Evolutionary conservation across 1,284 basidiomycete species (phyloP).

Genomic region (Cutaneotrichosporon arboriforme): DNA sequence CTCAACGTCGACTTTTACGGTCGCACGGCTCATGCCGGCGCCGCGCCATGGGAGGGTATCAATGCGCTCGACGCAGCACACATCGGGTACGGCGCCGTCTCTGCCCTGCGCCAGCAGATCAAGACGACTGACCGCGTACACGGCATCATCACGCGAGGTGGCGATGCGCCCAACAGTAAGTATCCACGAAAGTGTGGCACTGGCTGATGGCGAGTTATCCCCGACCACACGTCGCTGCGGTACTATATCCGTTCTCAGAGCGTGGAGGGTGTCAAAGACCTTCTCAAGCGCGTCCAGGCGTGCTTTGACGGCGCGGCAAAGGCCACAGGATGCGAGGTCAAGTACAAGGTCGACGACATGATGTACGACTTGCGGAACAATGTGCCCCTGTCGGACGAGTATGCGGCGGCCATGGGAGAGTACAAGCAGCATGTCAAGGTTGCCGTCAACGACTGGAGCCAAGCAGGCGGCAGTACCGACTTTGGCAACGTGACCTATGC

Average conservation of each 20-base stretch:
- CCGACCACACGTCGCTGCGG: slow-evolving; percentile 65
- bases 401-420: slow-evolving; percentile 8
- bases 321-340: slow-evolving; percentile 62
- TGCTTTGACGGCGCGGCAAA: slow-evolving; percentile 63
- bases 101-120: slow-evolving; percentile 67
- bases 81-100: slow-evolving; percentile 67
- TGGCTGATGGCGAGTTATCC: slow-evolving; percentile 55
- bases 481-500: slow-evolving; percentile 23
- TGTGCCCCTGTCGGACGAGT: slow-evolving; percentile 14
- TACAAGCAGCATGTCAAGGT: slow-evolving; percentile 1
- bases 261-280: slow-evolving; percentile 53
- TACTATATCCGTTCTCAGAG: slow-evolving; percentile 65
- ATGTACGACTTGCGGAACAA: slow-evolving; percentile 55
- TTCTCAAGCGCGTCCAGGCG: slow-evolving; percentile 55
- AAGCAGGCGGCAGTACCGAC: slow-evolving; percentile 11
- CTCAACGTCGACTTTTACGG: slow-evolving; percentile 34
- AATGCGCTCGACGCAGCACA: slow-evolving; percentile 82
- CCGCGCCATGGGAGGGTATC: slow-evolving; percentile 57
- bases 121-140: slow-evolving; percentile 15
- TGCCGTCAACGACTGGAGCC: slow-evolving; percentile 6
- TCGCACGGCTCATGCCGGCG: slow-evolving; percentile 64
- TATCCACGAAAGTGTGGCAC: neutral
- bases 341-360: slow-evolving; percentile 49
- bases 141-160: slow-evolving; percentile 50
- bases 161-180: slow-evolving; percentile 53